These are phyloP conservation scores for Puccinia polysora DNA, from an alignment of 1,284 basidiomycete genomes.

Conservation along the genomic window DNA sequence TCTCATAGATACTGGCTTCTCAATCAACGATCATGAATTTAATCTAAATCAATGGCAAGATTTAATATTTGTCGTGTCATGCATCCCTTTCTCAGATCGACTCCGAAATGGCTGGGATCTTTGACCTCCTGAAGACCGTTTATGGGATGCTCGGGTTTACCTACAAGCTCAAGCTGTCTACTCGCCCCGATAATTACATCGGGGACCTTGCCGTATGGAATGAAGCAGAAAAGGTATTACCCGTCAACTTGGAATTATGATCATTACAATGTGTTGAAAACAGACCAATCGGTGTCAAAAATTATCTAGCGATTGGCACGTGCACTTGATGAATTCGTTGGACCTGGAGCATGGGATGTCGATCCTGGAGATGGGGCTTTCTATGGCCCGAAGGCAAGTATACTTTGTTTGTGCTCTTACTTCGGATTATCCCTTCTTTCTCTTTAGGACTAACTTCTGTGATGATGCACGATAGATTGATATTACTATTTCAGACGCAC, in stretches of 20 bases:
- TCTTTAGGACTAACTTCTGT: constrained; percentile 51
- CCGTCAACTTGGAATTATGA: neutral
- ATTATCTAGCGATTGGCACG: constrained; percentile 67
- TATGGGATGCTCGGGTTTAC: constrained; percentile 96
- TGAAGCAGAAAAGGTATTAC: constrained; percentile 68
- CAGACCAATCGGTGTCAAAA: neutral
- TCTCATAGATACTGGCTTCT: neutral
- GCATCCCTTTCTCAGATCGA: constrained; percentile 65
- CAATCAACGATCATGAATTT: neutral
- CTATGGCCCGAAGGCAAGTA: constrained; percentile 54
- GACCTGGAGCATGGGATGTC: constrained; percentile 80
- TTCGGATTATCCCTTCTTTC: constrained; percentile 76
- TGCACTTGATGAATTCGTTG: constrained; percentile 77
- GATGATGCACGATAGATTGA: constrained; percentile 68
- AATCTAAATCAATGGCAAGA: neutral
- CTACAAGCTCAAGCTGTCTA: constrained; percentile 93
- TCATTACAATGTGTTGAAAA: constrained; percentile 25
- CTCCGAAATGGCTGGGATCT: constrained; percentile 76
- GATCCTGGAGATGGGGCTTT: constrained; percentile 92
- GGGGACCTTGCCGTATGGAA: constrained; percentile 88
- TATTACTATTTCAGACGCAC: constrained; percentile 90
- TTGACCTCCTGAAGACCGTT: constrained; percentile 89
- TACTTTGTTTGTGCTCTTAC: neutral
- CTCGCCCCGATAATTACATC: constrained; percentile 89
- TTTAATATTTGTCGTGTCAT: neutral